Evolutionary conservation across 208 protist species (phyloP).

Genomic region (Trypanosoma vivax): DNA sequence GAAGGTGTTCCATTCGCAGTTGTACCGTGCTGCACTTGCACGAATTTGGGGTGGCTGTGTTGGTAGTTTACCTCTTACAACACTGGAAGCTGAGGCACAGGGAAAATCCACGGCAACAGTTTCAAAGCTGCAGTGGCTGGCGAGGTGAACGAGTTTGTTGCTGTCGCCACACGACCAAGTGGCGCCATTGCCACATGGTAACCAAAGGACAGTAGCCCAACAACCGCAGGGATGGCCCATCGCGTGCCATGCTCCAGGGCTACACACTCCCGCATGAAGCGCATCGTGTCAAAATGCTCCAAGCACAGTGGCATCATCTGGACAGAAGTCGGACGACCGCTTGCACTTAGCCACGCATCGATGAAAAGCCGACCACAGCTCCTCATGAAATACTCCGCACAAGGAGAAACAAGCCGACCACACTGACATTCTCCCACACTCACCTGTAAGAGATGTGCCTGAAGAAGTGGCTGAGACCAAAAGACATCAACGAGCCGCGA

Average conservation of each 20-base stretch:
- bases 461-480: constrained; percentile 17
- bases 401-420: neutral
- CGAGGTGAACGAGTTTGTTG: constrained; percentile 4
- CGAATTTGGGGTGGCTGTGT: no score
- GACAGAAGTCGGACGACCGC: constrained; percentile 2
- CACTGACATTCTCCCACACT: constrained; percentile 1
- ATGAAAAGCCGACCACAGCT: constrained; percentile 19
- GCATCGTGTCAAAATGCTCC: neutral
- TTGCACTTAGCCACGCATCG: constrained; percentile 13
- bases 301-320: constrained; percentile 9
- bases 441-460: constrained; percentile 3
- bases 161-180: constrained; percentile 4
- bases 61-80: neutral
- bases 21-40: no score
- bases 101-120: constrained; percentile 11
- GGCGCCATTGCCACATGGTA: constrained; percentile 9
- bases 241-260: constrained; percentile 12
- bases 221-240: neutral
- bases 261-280: constrained; percentile 12
- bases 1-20: no score
- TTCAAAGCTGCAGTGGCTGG: constrained; percentile 1
- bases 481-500: neutral
- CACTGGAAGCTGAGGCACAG: neutral
- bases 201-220: constrained; percentile 3
- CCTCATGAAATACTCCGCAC: constrained; percentile 13